A percentile compares a stretch with the other conserved stretches of the same genome.
phyloP scores from a whole-genome alignment of 805 yeast species.

The Kurtzmaniella fragi region DNA sequence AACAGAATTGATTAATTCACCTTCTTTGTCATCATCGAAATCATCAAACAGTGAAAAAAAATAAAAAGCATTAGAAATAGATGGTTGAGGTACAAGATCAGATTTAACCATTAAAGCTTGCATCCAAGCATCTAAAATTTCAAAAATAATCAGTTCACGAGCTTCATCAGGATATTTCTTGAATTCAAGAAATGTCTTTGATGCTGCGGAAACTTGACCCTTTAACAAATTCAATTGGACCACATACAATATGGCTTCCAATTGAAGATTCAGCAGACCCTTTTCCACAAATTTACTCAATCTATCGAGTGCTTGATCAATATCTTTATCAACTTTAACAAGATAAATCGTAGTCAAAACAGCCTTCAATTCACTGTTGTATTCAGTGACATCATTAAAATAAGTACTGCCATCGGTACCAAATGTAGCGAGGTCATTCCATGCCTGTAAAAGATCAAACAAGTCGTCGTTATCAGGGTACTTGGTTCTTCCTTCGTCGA shows the following conservation, averaged over 20 bases:
- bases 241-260: slow-evolving; percentile 38
- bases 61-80: slow-evolving; percentile 42
- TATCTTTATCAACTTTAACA: slow-evolving; percentile 30
- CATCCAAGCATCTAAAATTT: slow-evolving; percentile 73
- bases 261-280: slow-evolving; percentile 20
- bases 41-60: slow-evolving; percentile 65
- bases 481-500: slow-evolving; percentile 27
- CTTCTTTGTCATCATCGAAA: slow-evolving; percentile 31
- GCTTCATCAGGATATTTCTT: slow-evolving; percentile 28
- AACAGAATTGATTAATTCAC: slow-evolving; percentile 35
- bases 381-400: slow-evolving; percentile 33
- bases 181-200: slow-evolving; percentile 26
- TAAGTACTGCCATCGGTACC: slow-evolving; percentile 40
- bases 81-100: slow-evolving; percentile 14
- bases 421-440: slow-evolving; percentile 38
- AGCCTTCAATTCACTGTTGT: slow-evolving; percentile 36
- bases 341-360: slow-evolving; percentile 35
- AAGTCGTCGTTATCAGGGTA: slow-evolving; percentile 32
- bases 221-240: slow-evolving; percentile 35
- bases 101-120: slow-evolving; percentile 34
- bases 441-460: slow-evolving; percentile 35
- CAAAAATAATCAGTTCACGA: slow-evolving; percentile 67
- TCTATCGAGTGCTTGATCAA: slow-evolving; percentile 31
- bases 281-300: slow-evolving; percentile 24
- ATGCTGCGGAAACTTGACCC: slow-evolving; percentile 31